Evolutionary conservation across 2,329 filamentous ascomycete species (phyloP), one percentile per base, ranked within the genome.

Genomic region (Akanthomyces muscarius): DNA sequence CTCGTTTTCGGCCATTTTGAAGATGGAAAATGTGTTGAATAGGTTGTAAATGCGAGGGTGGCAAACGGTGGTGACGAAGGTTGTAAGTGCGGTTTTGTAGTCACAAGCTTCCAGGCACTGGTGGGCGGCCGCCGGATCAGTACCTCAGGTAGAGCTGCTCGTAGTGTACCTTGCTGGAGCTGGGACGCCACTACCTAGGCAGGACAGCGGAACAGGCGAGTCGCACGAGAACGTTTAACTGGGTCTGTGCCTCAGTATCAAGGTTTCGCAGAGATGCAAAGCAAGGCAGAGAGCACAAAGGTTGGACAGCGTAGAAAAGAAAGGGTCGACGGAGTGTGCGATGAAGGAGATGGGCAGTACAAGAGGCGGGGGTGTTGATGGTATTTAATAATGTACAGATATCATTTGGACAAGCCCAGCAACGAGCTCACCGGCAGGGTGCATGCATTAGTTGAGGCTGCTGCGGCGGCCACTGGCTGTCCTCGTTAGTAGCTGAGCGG

Each of bases 1-100:
- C 42, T 65, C 65, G 57, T 66, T 65, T 52, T 73, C 71, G 64
- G 72, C 67, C 74, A 75, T 73, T 44, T 50, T 62, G 65, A 50
- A 23, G 30, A 45, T 36, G 54, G 25, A 51, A 36, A 28, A 38
- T 10, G 5, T 51, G 28, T 18, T 1, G n/a, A 13, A 33, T 48
- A 38, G 25, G 50, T 47, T 55, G 42, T 23, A 16, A 41, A 14
- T n/a, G 33, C 23, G 11, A n/a, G 33, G 47, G 61, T 62, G 52
- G 44, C 61, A 57, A 62, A 52, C 25, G 30, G 30, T 57, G 38
- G 52, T 33, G 59, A 54, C 41, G 30, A 36, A 42, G 30, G 57
- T 10, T 60, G 50, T 55, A 51, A 62, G 36, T 42, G 16, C 28
- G 25, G 18, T 62, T 56, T 57, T 51, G 50, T 47, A 47, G 50